Evolutionary conservation across 2,329 filamentous ascomycete species (phyloP), one percentile per base, ranked within the genome.

Genomic region (Phaeoacremonium minimum): DNA sequence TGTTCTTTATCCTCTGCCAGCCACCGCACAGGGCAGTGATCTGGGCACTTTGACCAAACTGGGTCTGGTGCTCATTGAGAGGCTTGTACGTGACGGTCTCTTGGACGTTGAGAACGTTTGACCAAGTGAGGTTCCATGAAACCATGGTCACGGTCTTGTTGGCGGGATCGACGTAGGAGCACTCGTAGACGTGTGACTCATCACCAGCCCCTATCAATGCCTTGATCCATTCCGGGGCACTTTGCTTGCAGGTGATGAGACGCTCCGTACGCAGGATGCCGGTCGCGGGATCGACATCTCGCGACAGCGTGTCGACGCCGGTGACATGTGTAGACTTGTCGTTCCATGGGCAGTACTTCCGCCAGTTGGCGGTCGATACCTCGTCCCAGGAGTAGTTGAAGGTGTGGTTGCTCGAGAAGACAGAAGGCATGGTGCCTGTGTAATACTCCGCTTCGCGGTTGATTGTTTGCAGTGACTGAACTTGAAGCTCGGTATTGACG

Each of bases 351-450:
- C 88, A 94, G 68, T 98, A 98, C 65, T 98, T 98, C 51, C 83
- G 85, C 93, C 93, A 98, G 75, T 98, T 98, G 59, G 87, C 89
- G 12, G 88, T 89, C 17, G 89, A 95, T 22, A 98, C 93, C 64
- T 97, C 91, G 56, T 95, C 88, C 93, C 93, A 98, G 31, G 91
- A 95, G 74, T 98, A 98, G 69, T 95, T 77, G 68, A 94, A 98
- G 43, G 88, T 89, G 65, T 88, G 87, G 28, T 74, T 72, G 55
- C 88, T 94, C 51, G 87, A 87, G 57, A 97, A 97, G 66, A 97
- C 87, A 76, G n/a, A n/a, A n/a, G n/a, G n/a, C n/a, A 94, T 95
- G 93, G n/a, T n/a, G n/a, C n/a, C n/a, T n/a, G n/a, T n/a, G n/a
- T n/a, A n/a, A n/a, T n/a, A n/a, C 42, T 44, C 42, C 41, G 41